Evolutionary conservation across 2,329 filamentous ascomycete species (phyloP).

Genomic region (Penicillium sp.): DNA sequence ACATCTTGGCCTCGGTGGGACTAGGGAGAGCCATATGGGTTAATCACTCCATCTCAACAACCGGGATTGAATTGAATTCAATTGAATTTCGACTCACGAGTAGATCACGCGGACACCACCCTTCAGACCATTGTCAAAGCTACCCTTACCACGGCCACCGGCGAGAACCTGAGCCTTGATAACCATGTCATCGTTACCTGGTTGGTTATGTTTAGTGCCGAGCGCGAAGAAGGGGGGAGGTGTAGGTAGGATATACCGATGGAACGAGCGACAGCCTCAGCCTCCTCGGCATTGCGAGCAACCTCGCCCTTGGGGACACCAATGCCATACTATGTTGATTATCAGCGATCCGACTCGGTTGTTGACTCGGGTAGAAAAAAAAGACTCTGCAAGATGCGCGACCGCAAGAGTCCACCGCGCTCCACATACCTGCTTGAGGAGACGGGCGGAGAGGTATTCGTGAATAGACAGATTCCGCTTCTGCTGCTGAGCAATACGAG

Average conservation of each 20-base stretch:
- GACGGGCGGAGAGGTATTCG: conserved; percentile 94
- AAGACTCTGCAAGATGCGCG: conserved; percentile 12
- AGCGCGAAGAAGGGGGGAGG: conserved; percentile 9
- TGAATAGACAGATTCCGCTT: conserved; percentile 91
- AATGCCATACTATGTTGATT: conserved; percentile 76
- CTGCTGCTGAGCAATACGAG: conserved; percentile 70
- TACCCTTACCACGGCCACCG: conserved; percentile 95
- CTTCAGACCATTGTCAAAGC: conserved; percentile 98
- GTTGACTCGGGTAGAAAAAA: conserved; percentile 5
- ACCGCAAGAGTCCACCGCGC: conserved; percentile 16
- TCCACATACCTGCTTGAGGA: conserved; percentile 69
- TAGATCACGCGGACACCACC: conserved; percentile 98
- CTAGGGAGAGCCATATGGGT: no score
- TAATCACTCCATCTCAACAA: neutral
- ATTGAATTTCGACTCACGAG: conserved; percentile 71
- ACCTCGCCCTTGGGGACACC: conserved; percentile 89
- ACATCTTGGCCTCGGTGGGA: conserved; percentile 92
- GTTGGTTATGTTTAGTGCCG: conserved; percentile 23
- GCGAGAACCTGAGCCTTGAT: conserved; percentile 99
- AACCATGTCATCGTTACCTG: conserved; percentile 88
- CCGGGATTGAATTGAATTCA: neutral
- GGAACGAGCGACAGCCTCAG: conserved; percentile 85
- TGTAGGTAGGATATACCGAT: conserved; percentile 64
- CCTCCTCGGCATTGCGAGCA: conserved; percentile 81
- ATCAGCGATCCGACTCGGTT: conserved; percentile 26